Percentiles rank a stretch among this genome's conserved stretches.
Conservation (phyloP, 1,139 yeast species). For the Hansenula lynferdii region DNA sequence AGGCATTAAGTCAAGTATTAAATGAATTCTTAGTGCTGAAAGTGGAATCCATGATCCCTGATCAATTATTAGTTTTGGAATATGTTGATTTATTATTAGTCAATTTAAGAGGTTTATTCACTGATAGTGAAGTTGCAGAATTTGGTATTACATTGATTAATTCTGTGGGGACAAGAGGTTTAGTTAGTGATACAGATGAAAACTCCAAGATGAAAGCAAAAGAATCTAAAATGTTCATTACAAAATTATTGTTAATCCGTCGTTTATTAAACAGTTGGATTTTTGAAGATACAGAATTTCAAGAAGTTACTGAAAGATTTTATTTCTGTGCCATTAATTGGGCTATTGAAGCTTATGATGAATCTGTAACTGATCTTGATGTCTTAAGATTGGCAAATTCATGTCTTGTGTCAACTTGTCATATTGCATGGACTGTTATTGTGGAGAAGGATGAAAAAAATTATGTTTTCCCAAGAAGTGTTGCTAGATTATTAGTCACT, state of each 20-base stretch:
- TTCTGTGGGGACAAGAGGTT: slow-evolving; percentile 50
- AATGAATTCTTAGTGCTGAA: slow-evolving; percentile 44
- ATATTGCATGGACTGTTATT: slow-evolving; percentile 33
- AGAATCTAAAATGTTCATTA: slow-evolving; percentile 50
- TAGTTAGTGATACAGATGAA: slow-evolving; percentile 16
- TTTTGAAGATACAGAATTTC: slow-evolving; percentile 26
- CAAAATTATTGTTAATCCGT: slow-evolving; percentile 55
- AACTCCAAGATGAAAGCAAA: slow-evolving; percentile 28
- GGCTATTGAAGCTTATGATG: slow-evolving; percentile 52
- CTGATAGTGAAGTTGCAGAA: slow-evolving; percentile 34
- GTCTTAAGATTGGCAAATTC: slow-evolving; percentile 62
- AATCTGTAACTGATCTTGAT: slow-evolving; percentile 49
- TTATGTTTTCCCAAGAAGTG: slow-evolving; percentile 37
- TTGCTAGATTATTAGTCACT: slow-evolving; percentile 48
- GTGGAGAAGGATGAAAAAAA: slow-evolving; percentile 25
- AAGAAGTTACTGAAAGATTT: slow-evolving; percentile 38
- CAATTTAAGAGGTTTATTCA: slow-evolving; percentile 36
- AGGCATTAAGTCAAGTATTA: slow-evolving; percentile 36
- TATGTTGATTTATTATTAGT: slow-evolving; percentile 49
- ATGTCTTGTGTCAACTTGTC: slow-evolving; percentile 46
- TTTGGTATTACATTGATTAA: slow-evolving; percentile 39
- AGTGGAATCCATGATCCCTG: slow-evolving; percentile 45
- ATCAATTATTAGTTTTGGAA: slow-evolving; percentile 56
- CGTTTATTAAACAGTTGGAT: slow-evolving; percentile 49
- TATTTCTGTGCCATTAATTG: slow-evolving; percentile 52